Conservation (phyloP, 1,284 basidiomycete genomes). For the Boletellus deceptivus region DNA sequence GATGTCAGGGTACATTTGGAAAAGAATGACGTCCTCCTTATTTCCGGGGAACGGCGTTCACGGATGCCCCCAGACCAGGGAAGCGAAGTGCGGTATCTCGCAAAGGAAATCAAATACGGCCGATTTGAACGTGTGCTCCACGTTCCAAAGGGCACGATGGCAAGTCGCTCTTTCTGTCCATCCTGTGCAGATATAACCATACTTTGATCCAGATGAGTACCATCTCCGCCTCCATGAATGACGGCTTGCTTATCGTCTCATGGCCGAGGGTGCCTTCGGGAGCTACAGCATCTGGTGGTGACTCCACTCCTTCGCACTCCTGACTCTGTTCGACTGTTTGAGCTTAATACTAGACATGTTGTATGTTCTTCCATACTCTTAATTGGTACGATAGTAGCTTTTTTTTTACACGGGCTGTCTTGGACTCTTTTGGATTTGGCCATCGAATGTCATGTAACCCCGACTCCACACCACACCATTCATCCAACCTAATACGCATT, state of each 20-base stretch:
- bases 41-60: slow-evolving; percentile 28
- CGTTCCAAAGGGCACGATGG: slow-evolving; percentile 36
- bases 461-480: too few species aligned
- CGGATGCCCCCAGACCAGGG: slow-evolving; percentile 22
- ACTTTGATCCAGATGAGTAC: slow-evolving; percentile 28
- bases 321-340: slow-evolving; percentile 9
- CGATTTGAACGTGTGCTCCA: slow-evolving; percentile 29
- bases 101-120: slow-evolving; percentile 34
- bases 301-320: slow-evolving; percentile 1
- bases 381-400: slow-evolving; percentile 18
- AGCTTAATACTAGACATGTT: background rate
- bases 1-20: slow-evolving; percentile 32
- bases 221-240: slow-evolving; percentile 36
- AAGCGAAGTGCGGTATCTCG: slow-evolving; percentile 14
- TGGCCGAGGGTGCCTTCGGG: slow-evolving; percentile 27
- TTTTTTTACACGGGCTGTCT: background rate
- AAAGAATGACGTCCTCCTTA: slow-evolving; percentile 20
- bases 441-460: too few species aligned
- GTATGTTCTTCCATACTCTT: slow-evolving; percentile 11
- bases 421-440: background rate
- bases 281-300: slow-evolving; percentile 11
- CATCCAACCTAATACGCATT: too few species aligned
- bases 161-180: slow-evolving; percentile 5
- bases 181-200: slow-evolving; percentile 6
- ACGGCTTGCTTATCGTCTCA: slow-evolving; percentile 30